Evolutionary conservation across 345 rosid genomes (phyloP), one percentile per base, ranked within the genome.

Genomic region (Salix caprea): DNA sequence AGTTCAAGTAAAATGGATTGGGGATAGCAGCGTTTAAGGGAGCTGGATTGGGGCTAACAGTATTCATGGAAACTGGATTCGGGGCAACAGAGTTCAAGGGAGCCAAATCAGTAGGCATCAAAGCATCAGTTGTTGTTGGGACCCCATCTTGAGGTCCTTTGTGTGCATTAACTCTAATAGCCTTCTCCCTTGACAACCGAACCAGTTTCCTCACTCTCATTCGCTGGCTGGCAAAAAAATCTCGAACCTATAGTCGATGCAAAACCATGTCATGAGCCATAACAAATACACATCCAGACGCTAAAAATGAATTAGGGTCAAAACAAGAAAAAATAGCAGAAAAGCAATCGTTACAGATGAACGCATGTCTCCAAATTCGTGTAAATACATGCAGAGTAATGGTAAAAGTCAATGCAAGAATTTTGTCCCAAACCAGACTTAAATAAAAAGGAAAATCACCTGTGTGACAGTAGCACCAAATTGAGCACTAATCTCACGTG

Each of bases 401-500:
- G 69, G 32, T 28, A 19, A 44, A 4, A 6, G 14, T 64, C 28
- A 52, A 16, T 74, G 70, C 52, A 52, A 16, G 61, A 2, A 10
- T 13, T 2, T 37, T 7, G 48, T 24, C 30, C 32, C n/a, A 37
- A 18, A 18, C 42, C 28, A 50, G 10, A 19, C 56, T 24, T 40
- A 23, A 64, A 7, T 28, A 15, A 21, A 9, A 36, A 65, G 6
- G 24, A 40, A 76, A 73, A 69, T 66, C 37, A 96, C 99, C 97
- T 96, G 97, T 71, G 96, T 89, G 72, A 90, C 89, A 8, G 97
- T 88, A 78, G 90, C 89, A 71, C 97, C 94, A 84, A 96, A 91
- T 58, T 85, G 91, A 84, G 92, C 96, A 83, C 99, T 96, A 78
- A 96, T 92, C 78, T 94, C 97, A 48, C 96, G 92, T 60, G 86